phyloP scores from a whole-genome alignment of 1,139 yeast species.

The Yamadazyma atmosphaerica region DNA sequence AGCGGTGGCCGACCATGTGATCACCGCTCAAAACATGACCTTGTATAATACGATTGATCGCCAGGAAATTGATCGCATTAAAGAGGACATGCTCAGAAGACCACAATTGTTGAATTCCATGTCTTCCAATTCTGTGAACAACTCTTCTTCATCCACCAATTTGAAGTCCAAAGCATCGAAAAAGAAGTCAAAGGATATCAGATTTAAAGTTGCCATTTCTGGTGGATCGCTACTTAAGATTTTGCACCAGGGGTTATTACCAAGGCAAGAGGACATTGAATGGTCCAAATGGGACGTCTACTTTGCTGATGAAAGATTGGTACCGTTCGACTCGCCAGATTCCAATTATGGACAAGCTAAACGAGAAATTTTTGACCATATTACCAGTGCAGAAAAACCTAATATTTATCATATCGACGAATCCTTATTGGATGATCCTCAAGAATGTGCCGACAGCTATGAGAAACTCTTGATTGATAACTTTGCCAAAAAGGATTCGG shows the following conservation, averaged over 20 bases:
- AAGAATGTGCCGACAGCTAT: constrained; percentile 91
- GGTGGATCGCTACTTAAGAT: constrained; percentile 93
- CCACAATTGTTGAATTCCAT: constrained; percentile 20
- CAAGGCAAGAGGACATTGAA: constrained; percentile 65
- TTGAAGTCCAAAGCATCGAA: constrained; percentile 35
- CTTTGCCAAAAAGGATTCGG: constrained; percentile 96
- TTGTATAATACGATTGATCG: constrained; percentile 51
- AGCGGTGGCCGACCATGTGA: constrained; percentile 89
- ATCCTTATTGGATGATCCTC: constrained; percentile 74
- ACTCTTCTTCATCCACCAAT: constrained; percentile 8
- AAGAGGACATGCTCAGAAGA: constrained; percentile 17
- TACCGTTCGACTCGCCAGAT: constrained; percentile 79
- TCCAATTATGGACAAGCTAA: constrained; percentile 91
- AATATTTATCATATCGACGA: constrained; percentile 83
- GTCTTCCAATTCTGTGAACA: constrained; percentile 14
- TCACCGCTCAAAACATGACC: constrained; percentile 75
- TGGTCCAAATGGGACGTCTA: constrained; percentile 97
- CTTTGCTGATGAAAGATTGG: constrained; percentile 95
- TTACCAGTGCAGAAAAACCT: constrained; percentile 57
- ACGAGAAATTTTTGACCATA: constrained; percentile 72
- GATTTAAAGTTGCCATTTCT: constrained; percentile 87
- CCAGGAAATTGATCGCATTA: constrained; percentile 29
- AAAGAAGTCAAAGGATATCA: constrained; percentile 49
- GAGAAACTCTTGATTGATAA: constrained; percentile 83
- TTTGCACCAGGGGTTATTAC: constrained; percentile 76